Evolutionary conservation across 495 filamentous ascomycete species (phyloP).

Genomic region (Penicillium longicatenatum): DNA sequence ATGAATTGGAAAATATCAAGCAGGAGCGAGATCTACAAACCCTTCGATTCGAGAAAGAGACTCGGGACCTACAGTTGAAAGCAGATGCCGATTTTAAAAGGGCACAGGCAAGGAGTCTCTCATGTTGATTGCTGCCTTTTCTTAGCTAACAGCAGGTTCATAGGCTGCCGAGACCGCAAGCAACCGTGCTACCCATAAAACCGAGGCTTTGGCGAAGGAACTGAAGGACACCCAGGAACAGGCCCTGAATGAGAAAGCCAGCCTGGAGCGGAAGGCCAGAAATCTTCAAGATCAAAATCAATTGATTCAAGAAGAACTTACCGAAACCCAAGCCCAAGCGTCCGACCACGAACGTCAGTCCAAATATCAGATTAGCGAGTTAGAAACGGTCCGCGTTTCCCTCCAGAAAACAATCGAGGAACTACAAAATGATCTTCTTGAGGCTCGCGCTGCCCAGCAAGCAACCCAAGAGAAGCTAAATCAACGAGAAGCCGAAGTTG

Average conservation of each 20-base stretch:
- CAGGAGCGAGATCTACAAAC: conserved; percentile 81
- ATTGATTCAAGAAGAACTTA: conserved; percentile 71
- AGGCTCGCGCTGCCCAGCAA: conserved; percentile 62
- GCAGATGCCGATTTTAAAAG: conserved; percentile 82
- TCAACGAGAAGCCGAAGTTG: conserved; percentile 68
- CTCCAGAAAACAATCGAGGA: conserved; percentile 69
- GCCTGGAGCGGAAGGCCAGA: conserved; percentile 70
- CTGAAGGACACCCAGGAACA: conserved; percentile 69
- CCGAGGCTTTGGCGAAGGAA: conserved; percentile 70
- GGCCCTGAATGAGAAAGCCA: conserved; percentile 64
- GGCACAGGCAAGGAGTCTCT: conserved; percentile 60
- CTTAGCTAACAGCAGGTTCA: background rate
- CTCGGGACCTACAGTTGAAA: conserved; percentile 71
- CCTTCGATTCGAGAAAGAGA: conserved; percentile 78
- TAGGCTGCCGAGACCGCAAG: conserved; percentile 68
- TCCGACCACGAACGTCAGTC: conserved; percentile 69
- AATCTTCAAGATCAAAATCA: conserved; percentile 72
- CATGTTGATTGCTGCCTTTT: background rate
- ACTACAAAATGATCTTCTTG: conserved; percentile 67
- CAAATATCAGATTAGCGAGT: conserved; percentile 68
- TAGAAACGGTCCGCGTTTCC: conserved; percentile 68
- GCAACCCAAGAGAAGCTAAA: conserved; percentile 65
- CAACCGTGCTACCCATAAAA: conserved; percentile 66
- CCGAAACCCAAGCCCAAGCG: conserved; percentile 71
- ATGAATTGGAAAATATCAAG: conserved; percentile 72